Base-by-base conservation (phyloP, 306 rosid species). In the Quercus berberidifolia region DNA sequence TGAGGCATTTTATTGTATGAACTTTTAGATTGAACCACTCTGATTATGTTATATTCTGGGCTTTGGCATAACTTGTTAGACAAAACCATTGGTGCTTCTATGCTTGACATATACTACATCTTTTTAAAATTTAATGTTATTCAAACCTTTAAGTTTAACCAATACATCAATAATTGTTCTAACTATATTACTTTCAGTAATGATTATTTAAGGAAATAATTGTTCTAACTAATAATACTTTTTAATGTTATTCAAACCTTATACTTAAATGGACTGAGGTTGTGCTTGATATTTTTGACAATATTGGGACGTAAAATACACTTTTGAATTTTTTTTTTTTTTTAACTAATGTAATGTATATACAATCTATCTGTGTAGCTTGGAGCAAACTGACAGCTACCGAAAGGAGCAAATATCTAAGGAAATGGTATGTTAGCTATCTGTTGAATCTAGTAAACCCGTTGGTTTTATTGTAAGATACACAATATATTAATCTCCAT, bases 341-440 rank as follows among this genome's bases (percentile, higher is more conserved):
- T 19, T 51, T 41, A 2, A 60, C 57, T 25, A 17, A 41, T 75
- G 60, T 31, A 31, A 56, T 28, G 20, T 81, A 52, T 74, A 63
- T 58, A 70, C 12, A 58, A 33, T 68, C 17, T 76, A 55, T 72
- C 4, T 75, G 26, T 89, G 88, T 75, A 96, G 99, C 94, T 75
- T 96, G 99, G 99, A 93, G 99, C 88, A 93, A 93, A 78, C 81
- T 74, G 77, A 90, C 99, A 85, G 94, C 93, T 76, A 80, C 91
- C 76, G 99, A 91, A 78, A 86, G 99, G 85, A 91, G 99, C 86
- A 91, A 88, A 79, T 62, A 38, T 82, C 83, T 96, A 59, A 86
- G 99, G 76, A 93, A 90, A 89, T 96, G 97, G 99, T 95, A 92
- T 64, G 30, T 33, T 78, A 75, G 55, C 80, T 76, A 35, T 63